Conservation (phyloP, 2,329 filamentous ascomycete genomes). For the Venturia effusa region DNA sequence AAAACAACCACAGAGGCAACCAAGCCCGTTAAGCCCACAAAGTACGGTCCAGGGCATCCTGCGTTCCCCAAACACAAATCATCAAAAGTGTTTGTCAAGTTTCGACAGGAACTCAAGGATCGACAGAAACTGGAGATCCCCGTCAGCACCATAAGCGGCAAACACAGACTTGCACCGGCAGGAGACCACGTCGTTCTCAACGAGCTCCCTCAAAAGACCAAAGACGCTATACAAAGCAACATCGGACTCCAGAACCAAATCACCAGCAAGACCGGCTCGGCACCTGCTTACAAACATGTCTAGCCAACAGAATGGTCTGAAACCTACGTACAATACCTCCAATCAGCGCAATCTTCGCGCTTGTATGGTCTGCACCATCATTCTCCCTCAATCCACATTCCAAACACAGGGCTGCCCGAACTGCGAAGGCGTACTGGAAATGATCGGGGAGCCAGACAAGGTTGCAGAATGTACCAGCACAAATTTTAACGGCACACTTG, state of each 20-base stretch:
- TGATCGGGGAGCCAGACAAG: constrained; percentile 65
- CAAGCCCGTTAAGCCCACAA: neutral
- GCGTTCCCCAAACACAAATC: neutral
- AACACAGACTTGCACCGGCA: too few relatives aligned
- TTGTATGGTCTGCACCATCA: constrained; percentile 97
- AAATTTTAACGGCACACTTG: constrained; percentile 88
- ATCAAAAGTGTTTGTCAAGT: neutral
- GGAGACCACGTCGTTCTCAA: neutral
- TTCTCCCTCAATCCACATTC: constrained; percentile 77
- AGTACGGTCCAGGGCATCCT: neutral
- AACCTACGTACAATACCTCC: constrained; percentile 5
- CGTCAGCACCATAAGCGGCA: neutral
- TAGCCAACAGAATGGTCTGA: neutral
- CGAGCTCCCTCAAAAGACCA: neutral
- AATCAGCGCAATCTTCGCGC: constrained; percentile 66
- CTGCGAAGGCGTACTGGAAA: constrained; percentile 85
- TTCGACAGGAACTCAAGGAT: neutral
- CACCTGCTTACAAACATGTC: neutral
- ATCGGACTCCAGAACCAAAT: neutral
- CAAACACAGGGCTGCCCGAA: constrained; percentile 83
- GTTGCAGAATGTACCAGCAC: constrained; percentile 91
- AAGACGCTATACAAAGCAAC: neutral
- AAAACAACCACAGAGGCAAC: neutral
- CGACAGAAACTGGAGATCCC: neutral
- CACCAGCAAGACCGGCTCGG: neutral